Percentiles rank a stretch among this genome's conserved stretches.
phyloP scores from a whole-genome alignment of 768 basidiomycete genomes.

The Fistulinella prunicolor region DNA sequence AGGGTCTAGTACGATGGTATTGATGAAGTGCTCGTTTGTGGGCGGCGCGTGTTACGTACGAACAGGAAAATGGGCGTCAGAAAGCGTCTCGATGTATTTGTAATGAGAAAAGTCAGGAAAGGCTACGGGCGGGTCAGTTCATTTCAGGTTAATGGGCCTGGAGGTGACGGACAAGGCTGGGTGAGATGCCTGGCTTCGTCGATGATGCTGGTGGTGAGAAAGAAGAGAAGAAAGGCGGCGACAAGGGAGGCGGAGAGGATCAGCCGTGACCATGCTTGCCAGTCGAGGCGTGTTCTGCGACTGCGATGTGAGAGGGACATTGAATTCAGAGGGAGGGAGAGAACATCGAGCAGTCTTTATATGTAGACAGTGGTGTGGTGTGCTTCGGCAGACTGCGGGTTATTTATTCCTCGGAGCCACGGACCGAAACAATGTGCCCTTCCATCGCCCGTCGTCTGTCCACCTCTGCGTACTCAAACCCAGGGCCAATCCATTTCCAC shows the following conservation, averaged over 20 bases:
- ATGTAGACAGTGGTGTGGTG: no score
- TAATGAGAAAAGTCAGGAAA: conserved; percentile 60
- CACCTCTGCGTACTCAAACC: conserved; percentile 51
- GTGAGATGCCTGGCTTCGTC: conserved; percentile 8
- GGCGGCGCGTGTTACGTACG: conserved; percentile 33
- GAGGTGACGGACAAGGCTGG: conserved; percentile 13
- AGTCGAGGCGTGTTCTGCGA: no score
- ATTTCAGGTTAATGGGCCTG: neutral
- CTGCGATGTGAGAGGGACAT: no score
- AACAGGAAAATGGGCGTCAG: conserved; percentile 50
- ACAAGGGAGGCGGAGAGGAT: neutral
- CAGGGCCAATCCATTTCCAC: conserved; percentile 77
- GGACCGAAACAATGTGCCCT: conserved; percentile 30
- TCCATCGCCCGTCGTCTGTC: conserved; percentile 47
- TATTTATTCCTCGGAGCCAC: no score
- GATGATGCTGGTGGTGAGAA: conserved; percentile 28
- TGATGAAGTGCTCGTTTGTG: neutral
- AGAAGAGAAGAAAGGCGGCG: no score
- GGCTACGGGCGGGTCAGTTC: neutral
- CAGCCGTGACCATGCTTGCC: no score
- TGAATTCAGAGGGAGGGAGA: no score
- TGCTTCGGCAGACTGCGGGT: no score
- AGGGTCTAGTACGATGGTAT: conserved; percentile 42
- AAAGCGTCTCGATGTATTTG: conserved; percentile 39
- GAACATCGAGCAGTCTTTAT: no score